A percentile compares a stretch with the other conserved stretches of the same genome.
Conservation (phyloP, 768 basidiomycete genomes). For the Russula ochroleuca region DNA sequence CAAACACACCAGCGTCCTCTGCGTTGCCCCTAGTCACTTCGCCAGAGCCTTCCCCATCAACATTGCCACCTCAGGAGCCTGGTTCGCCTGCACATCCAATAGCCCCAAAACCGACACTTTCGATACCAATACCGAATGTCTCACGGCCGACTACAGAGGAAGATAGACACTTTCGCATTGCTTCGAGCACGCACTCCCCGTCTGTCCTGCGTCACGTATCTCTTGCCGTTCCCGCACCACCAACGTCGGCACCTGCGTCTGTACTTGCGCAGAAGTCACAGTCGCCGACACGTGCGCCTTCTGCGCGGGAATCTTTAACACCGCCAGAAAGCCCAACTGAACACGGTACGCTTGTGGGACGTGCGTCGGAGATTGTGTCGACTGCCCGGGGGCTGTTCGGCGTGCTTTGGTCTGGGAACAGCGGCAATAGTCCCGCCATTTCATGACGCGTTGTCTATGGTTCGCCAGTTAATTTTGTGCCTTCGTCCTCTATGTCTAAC, state of each 20-base stretch:
- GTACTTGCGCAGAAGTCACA: slow-evolving; percentile 16
- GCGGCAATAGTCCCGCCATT: slow-evolving; percentile 24
- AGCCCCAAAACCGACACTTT: background rate
- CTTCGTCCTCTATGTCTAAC: background rate
- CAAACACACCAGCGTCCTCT: background rate
- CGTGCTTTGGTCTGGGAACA: slow-evolving; percentile 45
- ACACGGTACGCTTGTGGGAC: slow-evolving; percentile 44
- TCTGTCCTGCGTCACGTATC: slow-evolving; percentile 23
- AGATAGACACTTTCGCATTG: slow-evolving; percentile 19
- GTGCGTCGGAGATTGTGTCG: slow-evolving; percentile 75
- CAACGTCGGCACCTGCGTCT: slow-evolving; percentile 17
- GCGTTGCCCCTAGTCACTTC: background rate
- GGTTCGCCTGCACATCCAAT: background rate
- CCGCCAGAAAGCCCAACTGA: slow-evolving; percentile 27
- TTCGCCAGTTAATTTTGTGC: background rate
- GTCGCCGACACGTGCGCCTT: slow-evolving; percentile 14
- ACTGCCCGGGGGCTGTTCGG: slow-evolving; percentile 76
- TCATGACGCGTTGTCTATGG: slow-evolving; percentile 4
- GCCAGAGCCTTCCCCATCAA: background rate
- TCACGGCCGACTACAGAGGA: slow-evolving; percentile 3
- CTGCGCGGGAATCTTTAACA: slow-evolving; percentile 31
- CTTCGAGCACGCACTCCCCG: slow-evolving; percentile 19
- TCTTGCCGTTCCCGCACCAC: slow-evolving; percentile 7
- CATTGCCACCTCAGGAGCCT: background rate
- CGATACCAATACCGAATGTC: background rate